Base-by-base conservation (phyloP, 352 stramenopile species). In the Phytophthora pluvialis region DNA sequence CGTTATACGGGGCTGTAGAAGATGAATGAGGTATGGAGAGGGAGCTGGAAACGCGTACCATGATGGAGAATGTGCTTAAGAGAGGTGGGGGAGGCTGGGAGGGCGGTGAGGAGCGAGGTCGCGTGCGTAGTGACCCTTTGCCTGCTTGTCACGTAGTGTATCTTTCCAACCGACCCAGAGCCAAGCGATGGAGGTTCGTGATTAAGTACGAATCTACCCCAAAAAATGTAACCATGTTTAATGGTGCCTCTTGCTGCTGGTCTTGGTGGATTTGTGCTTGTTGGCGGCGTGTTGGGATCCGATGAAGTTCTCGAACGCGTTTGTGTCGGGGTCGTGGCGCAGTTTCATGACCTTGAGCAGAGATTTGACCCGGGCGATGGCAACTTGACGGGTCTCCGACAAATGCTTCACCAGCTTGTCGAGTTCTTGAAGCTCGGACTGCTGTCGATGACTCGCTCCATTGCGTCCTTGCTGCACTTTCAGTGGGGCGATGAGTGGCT, bases 291-390 rank as follows among this genome's bases (percentile, higher is more conserved):
- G 39, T 46, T 71, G 28, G 12, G 36, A 8, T 44, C 45, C 15
- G 0, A 67, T 7, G 28, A 76, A 76, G 5, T 66, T 51, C 12
- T 70, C 15, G 25, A 76, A 76, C 2, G 29, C 57, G 7, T 61
- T 65, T 6, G 38, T 18, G 31, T 81, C 62, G 12, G 25, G 42
- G 32, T 81, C 70, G 25, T 64, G 33, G 33, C 56, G 52, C 12
- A 44, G 15, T 29, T 59, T 70, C 70, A 81, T 70, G 43, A 65
- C 55, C 13, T 61, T 67, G 0, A 81, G 33, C 16, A 79, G 39
- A 11, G 15, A 47, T 16, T 47, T 13, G 15, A 78, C 48, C 3
- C 42, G 50, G 26, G 26, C 16, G n/a, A 67, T 15, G 21, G 67
- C 56, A 12, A 28, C 1, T 36, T 51, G 31, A 11, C 53, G 48